Percentiles rank a stretch among this genome's conserved stretches.
Evolutionary conservation across 2,329 filamentous ascomycete species (phyloP).

Genomic region (Coniosporium uncinatum): DNA sequence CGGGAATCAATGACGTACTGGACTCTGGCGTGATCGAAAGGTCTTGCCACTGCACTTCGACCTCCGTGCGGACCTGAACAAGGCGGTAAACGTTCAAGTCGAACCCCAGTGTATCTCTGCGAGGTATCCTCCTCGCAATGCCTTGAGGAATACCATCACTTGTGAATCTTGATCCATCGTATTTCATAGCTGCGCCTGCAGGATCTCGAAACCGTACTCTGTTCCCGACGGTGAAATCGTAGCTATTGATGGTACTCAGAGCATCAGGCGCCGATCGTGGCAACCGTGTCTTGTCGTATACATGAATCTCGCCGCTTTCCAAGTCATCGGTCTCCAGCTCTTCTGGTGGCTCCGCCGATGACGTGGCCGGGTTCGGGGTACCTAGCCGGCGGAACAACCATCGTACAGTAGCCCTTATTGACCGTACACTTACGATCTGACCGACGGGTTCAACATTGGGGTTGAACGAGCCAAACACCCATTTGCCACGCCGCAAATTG

Average conservation of each 20-base stretch:
- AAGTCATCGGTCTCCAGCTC: constrained; percentile 19
- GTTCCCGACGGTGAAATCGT: constrained; percentile 34
- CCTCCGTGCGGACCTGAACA: constrained; percentile 39
- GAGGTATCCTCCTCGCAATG: constrained; percentile 35
- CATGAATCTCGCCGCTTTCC: constrained; percentile 1
- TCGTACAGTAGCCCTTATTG: constrained; percentile 37
- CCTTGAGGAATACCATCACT: constrained; percentile 26
- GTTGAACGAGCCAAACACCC: constrained; percentile 46
- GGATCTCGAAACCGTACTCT: constrained; percentile 51
- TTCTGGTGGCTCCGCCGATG: constrained; percentile 21
- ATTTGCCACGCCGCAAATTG: constrained; percentile 43
- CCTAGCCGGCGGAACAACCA: constrained; percentile 44
- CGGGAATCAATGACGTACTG: constrained; percentile 40
- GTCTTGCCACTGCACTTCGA: constrained; percentile 54
- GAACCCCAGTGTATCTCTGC: constrained; percentile 44
- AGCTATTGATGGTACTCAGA: constrained; percentile 3
- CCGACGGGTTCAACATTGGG: constrained; percentile 42
- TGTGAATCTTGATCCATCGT: constrained; percentile 27
- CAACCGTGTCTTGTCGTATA: constrained; percentile 31
- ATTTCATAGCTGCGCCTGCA: constrained; percentile 43
- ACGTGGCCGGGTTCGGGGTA: constrained; percentile 12
- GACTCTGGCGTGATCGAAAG: constrained; percentile 39
- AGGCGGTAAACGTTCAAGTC: constrained; percentile 54
- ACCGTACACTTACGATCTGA: constrained; percentile 43
- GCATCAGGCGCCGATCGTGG: constrained; percentile 13